Percentiles rank a stretch among this genome's conserved stretches.
Evolutionary conservation across 2,329 filamentous ascomycete species (phyloP).

Genomic region (Paraphoma chrysanthemicola): DNA sequence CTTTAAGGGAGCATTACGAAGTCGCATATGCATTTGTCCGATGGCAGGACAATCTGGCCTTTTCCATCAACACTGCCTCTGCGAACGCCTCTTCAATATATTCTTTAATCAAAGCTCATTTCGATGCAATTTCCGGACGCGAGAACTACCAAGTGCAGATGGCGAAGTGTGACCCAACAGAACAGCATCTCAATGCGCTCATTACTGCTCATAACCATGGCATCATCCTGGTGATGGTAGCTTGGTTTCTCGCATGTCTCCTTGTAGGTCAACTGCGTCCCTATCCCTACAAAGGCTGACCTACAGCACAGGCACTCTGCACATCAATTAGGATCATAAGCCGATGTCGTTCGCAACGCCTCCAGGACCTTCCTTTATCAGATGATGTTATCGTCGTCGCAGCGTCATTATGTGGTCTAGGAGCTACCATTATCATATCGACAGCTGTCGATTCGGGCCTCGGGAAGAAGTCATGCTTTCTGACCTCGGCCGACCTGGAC

Average conservation of each 20-base stretch:
- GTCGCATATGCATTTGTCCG: conserved; percentile 16
- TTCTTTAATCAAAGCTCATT: conserved; percentile 18
- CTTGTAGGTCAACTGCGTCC: conserved; percentile 18
- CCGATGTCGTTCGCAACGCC: conserved; percentile 19
- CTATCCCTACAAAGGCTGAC: conserved; percentile 6
- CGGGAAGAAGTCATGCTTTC: conserved; percentile 21
- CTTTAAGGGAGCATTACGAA: conserved; percentile 20
- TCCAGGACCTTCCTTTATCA: conserved; percentile 12
- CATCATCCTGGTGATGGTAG: conserved; percentile 31
- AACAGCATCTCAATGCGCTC: conserved; percentile 21
- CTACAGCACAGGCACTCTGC: conserved; percentile 21
- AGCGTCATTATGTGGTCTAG: conserved; percentile 28
- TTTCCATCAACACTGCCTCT: conserved; percentile 5
- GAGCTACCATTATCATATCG: conserved; percentile 28
- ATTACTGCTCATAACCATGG: conserved; percentile 34
- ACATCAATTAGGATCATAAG: conserved; percentile 20
- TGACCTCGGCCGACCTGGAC: conserved; percentile 8
- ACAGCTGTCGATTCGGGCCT: conserved; percentile 27
- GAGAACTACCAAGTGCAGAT: conserved; percentile 3
- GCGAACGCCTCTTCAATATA: conserved; percentile 20
- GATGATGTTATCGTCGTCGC: conserved; percentile 30
- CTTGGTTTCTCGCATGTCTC: conserved; percentile 34
- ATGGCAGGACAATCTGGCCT: conserved; percentile 13
- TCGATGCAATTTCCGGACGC: conserved; percentile 27
- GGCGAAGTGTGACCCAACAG: conserved; percentile 16